Percentiles rank a stretch among this genome's conserved stretches.
phyloP scores from a whole-genome alignment of 345 rosid genomes.

The Toxicodendron radicans region DNA sequence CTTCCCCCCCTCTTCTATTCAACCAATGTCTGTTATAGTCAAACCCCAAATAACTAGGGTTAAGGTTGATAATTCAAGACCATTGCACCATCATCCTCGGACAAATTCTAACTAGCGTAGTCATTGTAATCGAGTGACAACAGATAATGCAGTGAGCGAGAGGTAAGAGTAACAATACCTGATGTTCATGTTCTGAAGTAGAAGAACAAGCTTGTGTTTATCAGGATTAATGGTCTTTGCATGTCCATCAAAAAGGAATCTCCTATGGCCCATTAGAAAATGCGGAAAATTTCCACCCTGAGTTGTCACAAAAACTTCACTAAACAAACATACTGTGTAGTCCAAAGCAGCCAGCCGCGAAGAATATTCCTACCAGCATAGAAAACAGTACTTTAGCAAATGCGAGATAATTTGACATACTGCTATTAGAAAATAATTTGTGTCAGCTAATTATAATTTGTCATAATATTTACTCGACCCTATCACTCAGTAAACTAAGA shows the following conservation, averaged over 20 bases:
- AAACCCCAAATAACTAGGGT: neutral
- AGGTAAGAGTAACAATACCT: conserved; percentile 44
- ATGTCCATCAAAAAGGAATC: conserved; percentile 84
- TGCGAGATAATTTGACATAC: neutral
- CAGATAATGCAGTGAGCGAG: neutral
- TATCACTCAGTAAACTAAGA: neutral
- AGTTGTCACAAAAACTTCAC: conserved; percentile 90
- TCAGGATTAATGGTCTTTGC: conserved; percentile 87
- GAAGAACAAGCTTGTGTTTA: conserved; percentile 72
- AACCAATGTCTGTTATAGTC: neutral
- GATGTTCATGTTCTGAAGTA: conserved; percentile 69
- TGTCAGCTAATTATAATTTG: neutral
- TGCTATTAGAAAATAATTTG: neutral
- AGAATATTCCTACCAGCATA: conserved; percentile 62
- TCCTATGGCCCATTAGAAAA: conserved; percentile 92
- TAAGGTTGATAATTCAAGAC: neutral
- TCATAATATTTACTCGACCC: neutral
- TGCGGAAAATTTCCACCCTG: conserved; percentile 98
- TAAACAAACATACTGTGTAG: conserved; percentile 79
- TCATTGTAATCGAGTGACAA: neutral
- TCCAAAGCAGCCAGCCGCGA: conserved; percentile 97
- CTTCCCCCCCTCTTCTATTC: neutral
- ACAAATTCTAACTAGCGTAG: neutral
- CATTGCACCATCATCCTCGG: neutral
- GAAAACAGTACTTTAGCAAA: conserved; percentile 14